These are phyloP conservation scores for Diospyros kaki DNA, from an alignment of 148 eudicot species.

Conservation along the genomic window DNA sequence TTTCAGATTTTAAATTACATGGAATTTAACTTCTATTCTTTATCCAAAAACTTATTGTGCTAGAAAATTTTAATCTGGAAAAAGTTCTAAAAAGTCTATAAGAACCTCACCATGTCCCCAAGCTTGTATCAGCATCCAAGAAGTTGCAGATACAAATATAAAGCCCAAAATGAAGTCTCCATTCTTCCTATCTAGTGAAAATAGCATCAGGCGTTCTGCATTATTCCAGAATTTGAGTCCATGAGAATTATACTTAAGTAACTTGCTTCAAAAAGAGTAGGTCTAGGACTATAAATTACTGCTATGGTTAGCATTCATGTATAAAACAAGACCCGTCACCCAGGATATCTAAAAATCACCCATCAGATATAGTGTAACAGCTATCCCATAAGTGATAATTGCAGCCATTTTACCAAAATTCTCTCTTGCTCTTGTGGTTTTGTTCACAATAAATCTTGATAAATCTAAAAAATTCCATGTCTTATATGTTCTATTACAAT, in stretches of 20 bases:
- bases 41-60: no score
- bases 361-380: neutral
- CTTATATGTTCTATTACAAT: constrained; percentile 2
- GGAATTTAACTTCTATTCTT: no score
- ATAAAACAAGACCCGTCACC: no score
- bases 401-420: neutral
- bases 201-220: neutral
- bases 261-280: neutral
- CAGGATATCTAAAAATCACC: neutral
- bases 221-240: neutral
- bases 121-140: no score
- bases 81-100: no score
- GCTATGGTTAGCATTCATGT: no score
- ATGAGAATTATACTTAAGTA: neutral
- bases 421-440: neutral
- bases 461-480: constrained; percentile 9
- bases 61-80: no score
- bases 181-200: neutral
- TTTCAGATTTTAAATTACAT: no score
- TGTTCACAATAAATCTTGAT: neutral
- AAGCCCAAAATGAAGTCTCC: no score
- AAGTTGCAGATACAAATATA: no score
- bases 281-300: neutral
- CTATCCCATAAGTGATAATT: neutral
- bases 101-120: no score